Conservation (phyloP, 2,329 filamentous ascomycete species). For the Tolypocladium sp. region DNA sequence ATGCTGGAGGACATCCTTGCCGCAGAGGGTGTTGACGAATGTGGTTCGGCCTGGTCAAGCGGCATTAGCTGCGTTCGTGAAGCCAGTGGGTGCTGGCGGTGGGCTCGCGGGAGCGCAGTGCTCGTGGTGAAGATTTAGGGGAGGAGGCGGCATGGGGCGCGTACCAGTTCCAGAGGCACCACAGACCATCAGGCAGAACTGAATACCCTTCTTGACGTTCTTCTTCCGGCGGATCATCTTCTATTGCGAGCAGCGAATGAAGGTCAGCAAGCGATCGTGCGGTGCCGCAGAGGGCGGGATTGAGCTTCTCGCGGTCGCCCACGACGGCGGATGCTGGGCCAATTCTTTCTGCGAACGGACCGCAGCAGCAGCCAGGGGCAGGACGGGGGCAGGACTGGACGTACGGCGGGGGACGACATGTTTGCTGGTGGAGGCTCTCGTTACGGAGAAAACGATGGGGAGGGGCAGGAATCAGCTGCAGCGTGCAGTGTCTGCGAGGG, state of each 20-base stretch:
- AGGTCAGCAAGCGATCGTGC: conserved; percentile 14
- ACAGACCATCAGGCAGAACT: conserved; percentile 99
- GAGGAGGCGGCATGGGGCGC: conserved; percentile 14
- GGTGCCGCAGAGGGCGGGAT: background rate
- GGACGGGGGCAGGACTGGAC: conserved; percentile 3
- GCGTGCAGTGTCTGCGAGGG: background rate
- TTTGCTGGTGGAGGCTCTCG: conserved; percentile 5
- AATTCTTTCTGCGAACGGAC: background rate
- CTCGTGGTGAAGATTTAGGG: background rate
- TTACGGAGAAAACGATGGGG: background rate
- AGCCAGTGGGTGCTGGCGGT: background rate
- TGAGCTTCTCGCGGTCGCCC: background rate
- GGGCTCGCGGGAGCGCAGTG: background rate
- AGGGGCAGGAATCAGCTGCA: background rate
- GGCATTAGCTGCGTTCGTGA: background rate
- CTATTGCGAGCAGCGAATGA: conserved; percentile 28
- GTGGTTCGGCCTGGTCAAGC: conserved; percentile 71
- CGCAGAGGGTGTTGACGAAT: conserved; percentile 98
- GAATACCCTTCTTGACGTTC: conserved; percentile 99
- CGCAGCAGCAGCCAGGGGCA: background rate
- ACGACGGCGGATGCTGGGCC: background rate
- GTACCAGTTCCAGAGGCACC: conserved; percentile 96
- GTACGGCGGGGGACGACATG: conserved; percentile 16
- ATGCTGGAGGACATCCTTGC: conserved; percentile 80
- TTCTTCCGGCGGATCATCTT: conserved; percentile 99